Evolutionary conservation across 352 stramenopile species (phyloP).

Genomic region (Pythium rishiriense): DNA sequence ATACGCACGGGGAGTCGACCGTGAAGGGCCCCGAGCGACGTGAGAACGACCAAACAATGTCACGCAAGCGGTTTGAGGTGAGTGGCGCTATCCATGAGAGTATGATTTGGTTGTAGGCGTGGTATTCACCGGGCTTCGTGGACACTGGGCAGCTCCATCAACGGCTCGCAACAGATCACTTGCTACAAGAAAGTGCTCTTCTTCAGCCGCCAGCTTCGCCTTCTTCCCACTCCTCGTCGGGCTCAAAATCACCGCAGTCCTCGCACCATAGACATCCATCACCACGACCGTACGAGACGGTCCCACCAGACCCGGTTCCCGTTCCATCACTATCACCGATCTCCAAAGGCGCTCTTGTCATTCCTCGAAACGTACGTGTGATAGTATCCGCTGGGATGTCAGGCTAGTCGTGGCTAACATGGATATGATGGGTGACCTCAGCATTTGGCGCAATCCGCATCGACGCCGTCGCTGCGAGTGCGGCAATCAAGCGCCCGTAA

Average conservation of each 20-base stretch:
- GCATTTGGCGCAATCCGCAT: conserved; percentile 15
- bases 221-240: background rate
- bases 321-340: conserved; percentile 20
- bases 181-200: conserved; percentile 35
- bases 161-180: conserved; percentile 44
- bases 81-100: too few species aligned
- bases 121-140: too few species aligned
- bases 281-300: conserved; percentile 20
- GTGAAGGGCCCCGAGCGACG: conserved; percentile 43
- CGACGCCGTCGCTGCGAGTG: conserved; percentile 22
- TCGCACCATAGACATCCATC: conserved; percentile 13
- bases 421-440: background rate
- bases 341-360: conserved; percentile 17
- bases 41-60: conserved; percentile 54
- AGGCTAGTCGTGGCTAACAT: background rate
- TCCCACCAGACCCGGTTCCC: conserved; percentile 20
- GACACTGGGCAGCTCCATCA: conserved; percentile 72
- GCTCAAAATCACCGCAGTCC: conserved; percentile 13
- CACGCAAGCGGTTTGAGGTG: conserved; percentile 69
- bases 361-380: conserved; percentile 23
- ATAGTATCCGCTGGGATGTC: background rate
- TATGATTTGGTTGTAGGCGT: too few species aligned
- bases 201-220: conserved; percentile 8
- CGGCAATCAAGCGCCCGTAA: conserved; percentile 8
- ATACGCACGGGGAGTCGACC: conserved; percentile 43